phyloP scores from a whole-genome alignment of 768 basidiomycete genomes.

The Lactarius psammicola region DNA sequence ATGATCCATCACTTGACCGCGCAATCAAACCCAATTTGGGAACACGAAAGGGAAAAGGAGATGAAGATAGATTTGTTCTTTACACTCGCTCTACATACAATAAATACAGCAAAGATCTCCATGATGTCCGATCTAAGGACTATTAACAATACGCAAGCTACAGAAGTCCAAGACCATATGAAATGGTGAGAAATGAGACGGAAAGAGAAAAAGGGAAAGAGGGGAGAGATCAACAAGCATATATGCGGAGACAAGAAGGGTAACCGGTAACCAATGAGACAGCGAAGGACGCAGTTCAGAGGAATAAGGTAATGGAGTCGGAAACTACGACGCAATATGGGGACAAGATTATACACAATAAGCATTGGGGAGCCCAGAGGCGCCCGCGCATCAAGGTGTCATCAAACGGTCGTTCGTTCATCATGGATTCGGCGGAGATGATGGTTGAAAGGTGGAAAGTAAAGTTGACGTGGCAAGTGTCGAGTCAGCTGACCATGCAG shows the following conservation, averaged over 20 bases:
- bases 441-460: background rate
- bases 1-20: background rate
- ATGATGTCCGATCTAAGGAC: slow-evolving; percentile 20
- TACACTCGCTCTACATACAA: slow-evolving; percentile 26
- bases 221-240: slow-evolving; percentile 6
- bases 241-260: background rate
- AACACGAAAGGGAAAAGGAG: background rate
- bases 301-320: slow-evolving; percentile 8
- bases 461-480: background rate
- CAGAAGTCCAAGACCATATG: slow-evolving; percentile 10
- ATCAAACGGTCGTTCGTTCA: slow-evolving; percentile 1
- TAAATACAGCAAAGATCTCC: slow-evolving; percentile 26
- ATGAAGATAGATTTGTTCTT: slow-evolving; percentile 1
- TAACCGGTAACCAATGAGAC: slow-evolving; percentile 17
- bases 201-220: background rate
- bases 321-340: background rate
- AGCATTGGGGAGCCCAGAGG: background rate
- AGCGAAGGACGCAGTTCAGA: slow-evolving; percentile 3
- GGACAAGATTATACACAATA: background rate
- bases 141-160: slow-evolving; percentile 24
- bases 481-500: background rate
- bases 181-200: slow-evolving; percentile 10
- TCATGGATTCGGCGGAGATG: background rate
- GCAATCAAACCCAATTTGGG: background rate
- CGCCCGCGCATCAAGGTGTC: slow-evolving; percentile 8